These are phyloP conservation scores for Yamadazyma laniorum DNA, from an alignment of 805 yeast genomes.

Conservation along the genomic window DNA sequence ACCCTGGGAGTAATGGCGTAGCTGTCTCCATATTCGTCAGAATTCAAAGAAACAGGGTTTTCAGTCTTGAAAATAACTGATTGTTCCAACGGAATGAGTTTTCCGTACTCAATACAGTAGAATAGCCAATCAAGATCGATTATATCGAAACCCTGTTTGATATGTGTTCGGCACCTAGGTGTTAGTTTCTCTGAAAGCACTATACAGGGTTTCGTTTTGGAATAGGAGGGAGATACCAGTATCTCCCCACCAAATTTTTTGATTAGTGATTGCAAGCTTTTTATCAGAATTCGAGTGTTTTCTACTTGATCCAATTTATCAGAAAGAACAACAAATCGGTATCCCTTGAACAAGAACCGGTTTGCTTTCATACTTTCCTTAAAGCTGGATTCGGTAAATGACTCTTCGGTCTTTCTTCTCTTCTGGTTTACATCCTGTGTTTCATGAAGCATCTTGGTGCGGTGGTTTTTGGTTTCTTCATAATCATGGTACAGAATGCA, in stretches of 20 bases:
- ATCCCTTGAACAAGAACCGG: conserved; percentile 39
- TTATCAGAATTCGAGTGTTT: conserved; percentile 28
- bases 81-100: conserved; percentile 58
- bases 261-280: conserved; percentile 38
- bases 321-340: conserved; percentile 52
- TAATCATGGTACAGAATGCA: conserved; percentile 59
- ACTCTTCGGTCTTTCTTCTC: conserved; percentile 16
- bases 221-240: conserved; percentile 10
- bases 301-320: conserved; percentile 37
- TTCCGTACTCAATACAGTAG: conserved; percentile 51
- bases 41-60: conserved; percentile 27
- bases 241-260: conserved; percentile 52
- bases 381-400: conserved; percentile 11
- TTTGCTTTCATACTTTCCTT: conserved; percentile 3
- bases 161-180: conserved; percentile 27
- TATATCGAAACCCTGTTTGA: conserved; percentile 52
- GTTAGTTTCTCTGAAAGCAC: conserved; percentile 26
- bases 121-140: conserved; percentile 69
- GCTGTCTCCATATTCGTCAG: conserved; percentile 67
- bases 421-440: conserved; percentile 29
- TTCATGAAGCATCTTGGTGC: conserved; percentile 23
- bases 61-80: conserved; percentile 45
- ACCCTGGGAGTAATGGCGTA: conserved; percentile 24
- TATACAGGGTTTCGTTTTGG: conserved; percentile 11
- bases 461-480: conserved; percentile 31